Conservation (phyloP, 73 alveolate species). For the Tetrahymena borealis region DNA sequence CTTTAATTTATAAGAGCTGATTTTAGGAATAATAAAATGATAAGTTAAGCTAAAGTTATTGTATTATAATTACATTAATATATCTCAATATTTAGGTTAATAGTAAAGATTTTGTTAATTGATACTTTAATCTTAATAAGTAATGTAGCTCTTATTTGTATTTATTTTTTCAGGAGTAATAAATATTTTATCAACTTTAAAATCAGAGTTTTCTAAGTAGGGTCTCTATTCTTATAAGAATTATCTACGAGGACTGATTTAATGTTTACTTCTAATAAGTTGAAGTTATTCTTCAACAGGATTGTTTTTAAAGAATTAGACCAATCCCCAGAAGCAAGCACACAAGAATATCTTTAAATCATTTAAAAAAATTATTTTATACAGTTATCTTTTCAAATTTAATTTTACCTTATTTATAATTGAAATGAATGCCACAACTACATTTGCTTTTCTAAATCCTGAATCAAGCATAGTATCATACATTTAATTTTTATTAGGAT, state of each 20-base stretch:
- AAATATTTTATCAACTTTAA: neutral
- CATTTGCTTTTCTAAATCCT: neutral
- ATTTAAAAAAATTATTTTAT: neutral
- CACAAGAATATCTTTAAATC: neutral
- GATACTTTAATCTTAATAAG: neutral
- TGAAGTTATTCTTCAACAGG: neutral
- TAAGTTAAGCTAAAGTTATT: too few species aligned
- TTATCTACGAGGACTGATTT: neutral
- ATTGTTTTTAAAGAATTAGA: neutral
- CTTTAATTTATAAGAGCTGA: too few species aligned
- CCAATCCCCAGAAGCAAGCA: neutral
- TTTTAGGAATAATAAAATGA: too few species aligned
- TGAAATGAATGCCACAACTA: neutral
- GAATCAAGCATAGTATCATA: neutral
- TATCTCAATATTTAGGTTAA: neutral
- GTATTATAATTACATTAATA: too few species aligned
- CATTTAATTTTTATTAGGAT: neutral
- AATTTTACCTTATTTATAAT: neutral
- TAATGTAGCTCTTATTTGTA: neutral
- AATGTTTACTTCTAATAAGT: neutral
- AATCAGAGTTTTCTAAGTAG: neutral
- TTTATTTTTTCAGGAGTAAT: neutral
- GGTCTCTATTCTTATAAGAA: neutral
- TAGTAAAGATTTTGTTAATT: neutral
- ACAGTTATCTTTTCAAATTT: too few species aligned